phyloP scores from a whole-genome alignment of 306 rosid species.

The Vigna hirtella region DNA sequence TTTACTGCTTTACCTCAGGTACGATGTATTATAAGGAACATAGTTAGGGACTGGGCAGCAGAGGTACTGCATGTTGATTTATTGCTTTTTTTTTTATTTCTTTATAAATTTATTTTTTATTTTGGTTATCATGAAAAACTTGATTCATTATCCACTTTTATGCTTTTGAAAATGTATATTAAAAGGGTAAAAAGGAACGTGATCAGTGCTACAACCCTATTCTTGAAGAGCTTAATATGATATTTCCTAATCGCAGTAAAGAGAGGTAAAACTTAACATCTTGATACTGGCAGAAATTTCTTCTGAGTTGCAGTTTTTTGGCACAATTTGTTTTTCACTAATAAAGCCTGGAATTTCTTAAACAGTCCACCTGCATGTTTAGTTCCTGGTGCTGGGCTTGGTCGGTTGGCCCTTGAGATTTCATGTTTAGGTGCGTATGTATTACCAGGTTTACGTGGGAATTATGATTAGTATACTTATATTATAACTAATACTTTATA shows the following conservation, averaged over 20 bases:
- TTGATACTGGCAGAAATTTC: conserved; percentile 21
- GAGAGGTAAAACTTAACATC: conserved; percentile 58
- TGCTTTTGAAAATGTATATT: conserved; percentile 36
- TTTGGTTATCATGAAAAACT: conserved; percentile 14
- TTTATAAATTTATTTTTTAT: background rate
- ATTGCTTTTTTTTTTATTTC: background rate
- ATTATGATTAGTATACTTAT: conserved; percentile 22
- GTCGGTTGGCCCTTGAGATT: conserved; percentile 93
- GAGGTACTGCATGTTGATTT: conserved; percentile 64
- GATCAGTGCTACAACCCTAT: conserved; percentile 96
- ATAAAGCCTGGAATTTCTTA: conserved; percentile 43
- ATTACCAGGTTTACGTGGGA: conserved; percentile 9
- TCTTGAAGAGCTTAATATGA: conserved; percentile 80
- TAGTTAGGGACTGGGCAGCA: conserved; percentile 96
- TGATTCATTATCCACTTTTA: conserved; percentile 22
- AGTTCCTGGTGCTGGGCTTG: conserved; percentile 99
- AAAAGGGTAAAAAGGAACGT: conserved; percentile 91
- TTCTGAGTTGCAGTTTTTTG: conserved; percentile 39
- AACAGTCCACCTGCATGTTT: conserved; percentile 96
- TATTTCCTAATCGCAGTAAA: conserved; percentile 70
- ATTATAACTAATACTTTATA: conserved; percentile 34
- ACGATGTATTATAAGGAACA: conserved; percentile 84
- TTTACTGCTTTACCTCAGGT: conserved; percentile 60
- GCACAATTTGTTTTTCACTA: conserved; percentile 39
- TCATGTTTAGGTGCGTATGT: conserved; percentile 75